Evolutionary conservation across 2,329 filamentous ascomycete genomes (phyloP).

Genomic region (Xylaria sp.): DNA sequence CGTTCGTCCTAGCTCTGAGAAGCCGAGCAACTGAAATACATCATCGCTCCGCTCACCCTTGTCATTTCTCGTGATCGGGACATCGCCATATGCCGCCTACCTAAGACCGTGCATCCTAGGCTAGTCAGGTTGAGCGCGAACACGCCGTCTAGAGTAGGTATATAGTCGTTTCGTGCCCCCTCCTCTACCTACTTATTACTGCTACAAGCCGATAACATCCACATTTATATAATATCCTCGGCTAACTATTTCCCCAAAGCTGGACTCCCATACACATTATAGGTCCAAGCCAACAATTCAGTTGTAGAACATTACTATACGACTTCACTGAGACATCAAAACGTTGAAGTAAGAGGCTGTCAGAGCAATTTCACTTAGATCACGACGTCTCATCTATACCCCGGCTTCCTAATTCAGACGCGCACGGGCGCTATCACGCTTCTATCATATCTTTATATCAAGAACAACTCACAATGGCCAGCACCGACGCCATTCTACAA

Average conservation of each 20-base stretch:
- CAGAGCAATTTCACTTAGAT: slow-evolving; percentile 1
- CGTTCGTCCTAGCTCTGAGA: slow-evolving; percentile 32
- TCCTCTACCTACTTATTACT: slow-evolving; percentile 17
- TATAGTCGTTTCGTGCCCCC: slow-evolving; percentile 35
- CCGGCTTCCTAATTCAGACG: not conserved
- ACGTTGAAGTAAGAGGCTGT: slow-evolving; percentile 7
- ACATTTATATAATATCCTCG: slow-evolving; percentile 36
- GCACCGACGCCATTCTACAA: slow-evolving; percentile 80
- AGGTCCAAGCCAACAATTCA: slow-evolving; percentile 2
- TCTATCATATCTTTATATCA: slow-evolving; percentile 2
- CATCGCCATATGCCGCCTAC: not conserved
- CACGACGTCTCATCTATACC: not conserved
- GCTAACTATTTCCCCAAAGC: slow-evolving; percentile 27
- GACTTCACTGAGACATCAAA: slow-evolving; percentile 9
- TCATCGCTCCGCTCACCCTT: slow-evolving; percentile 31
- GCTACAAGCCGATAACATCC: slow-evolving; percentile 14
- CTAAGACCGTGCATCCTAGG: slow-evolving; percentile 15
- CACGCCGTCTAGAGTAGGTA: slow-evolving; percentile 23
- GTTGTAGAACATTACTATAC: slow-evolving; percentile 7
- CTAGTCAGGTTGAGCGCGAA: not conserved
- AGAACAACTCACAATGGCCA: slow-evolving; percentile 65
- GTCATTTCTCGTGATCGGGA: slow-evolving; percentile 25
- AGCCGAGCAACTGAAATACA: slow-evolving; percentile 33
- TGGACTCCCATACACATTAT: slow-evolving; percentile 35
- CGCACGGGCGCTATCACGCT: slow-evolving; percentile 16